These are phyloP conservation scores for Rhizopus delemar DNA, from an alignment of 371 early-diverging fungal species.

Conservation along the genomic window DNA sequence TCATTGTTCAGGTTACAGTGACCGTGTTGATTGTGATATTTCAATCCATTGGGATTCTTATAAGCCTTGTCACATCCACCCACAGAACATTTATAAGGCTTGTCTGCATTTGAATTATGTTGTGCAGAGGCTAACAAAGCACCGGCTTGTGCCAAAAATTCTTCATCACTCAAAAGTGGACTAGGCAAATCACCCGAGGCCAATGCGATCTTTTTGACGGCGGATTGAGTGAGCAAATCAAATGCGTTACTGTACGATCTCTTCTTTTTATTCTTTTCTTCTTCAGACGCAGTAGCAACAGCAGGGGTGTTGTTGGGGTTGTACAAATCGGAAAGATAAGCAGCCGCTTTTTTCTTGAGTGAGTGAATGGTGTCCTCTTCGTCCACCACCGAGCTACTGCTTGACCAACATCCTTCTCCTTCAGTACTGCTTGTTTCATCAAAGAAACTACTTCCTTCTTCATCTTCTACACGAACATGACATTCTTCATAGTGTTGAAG, in stretches of 20 bases:
- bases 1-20: conserved; percentile 65
- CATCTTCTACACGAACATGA: conserved; percentile 69
- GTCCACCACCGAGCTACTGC: conserved; percentile 1
- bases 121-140: conserved; percentile 39
- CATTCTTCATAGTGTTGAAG: conserved; percentile 91
- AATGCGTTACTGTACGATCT: conserved; percentile 27
- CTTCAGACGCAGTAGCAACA: too few relatives aligned
- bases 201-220: conserved; percentile 35
- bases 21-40: conserved; percentile 89
- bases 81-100: conserved; percentile 81
- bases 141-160: conserved; percentile 46
- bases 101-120: conserved; percentile 49
- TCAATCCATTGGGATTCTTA: conserved; percentile 98
- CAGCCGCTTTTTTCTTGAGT: conserved; percentile 35
- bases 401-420: conserved; percentile 16
- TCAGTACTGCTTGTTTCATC: conserved; percentile 8
- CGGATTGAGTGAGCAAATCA: conserved; percentile 35
- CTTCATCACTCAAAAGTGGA: conserved; percentile 41
- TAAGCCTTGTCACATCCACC: conserved; percentile 90
- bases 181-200: conserved; percentile 23
- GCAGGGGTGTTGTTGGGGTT: too few relatives aligned
- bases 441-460: conserved; percentile 55
- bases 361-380: conserved; percentile 12
- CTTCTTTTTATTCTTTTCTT: conserved; percentile 18
- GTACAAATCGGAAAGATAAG: conserved; percentile 29